Base-by-base conservation (phyloP, 163 green algal species). In the Chlamydomonas reinhardtii region DNA sequence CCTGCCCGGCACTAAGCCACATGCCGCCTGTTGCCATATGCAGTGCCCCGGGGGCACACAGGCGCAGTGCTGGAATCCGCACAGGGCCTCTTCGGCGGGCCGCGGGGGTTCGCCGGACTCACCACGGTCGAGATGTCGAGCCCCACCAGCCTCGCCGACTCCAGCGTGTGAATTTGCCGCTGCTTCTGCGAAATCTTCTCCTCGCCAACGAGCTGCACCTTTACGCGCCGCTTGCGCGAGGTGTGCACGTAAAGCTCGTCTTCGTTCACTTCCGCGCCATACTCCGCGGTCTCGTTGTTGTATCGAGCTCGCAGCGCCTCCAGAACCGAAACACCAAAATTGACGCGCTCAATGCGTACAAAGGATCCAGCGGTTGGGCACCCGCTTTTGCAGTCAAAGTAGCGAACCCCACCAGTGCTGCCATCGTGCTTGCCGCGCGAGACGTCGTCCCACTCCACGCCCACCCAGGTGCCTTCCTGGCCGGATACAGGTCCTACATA, bases 371-470 rank as follows among this genome's bases (percentile, higher is more conserved):
- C 83, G 2, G 74, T 90, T 5, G 80, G 56, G 24, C 66, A 74
- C 19, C 62, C 72, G 0, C 61, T 74, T 2, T 22, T 76, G 74
- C 91, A 96, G 0, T 73, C 25, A 75, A 99, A 99, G 76, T 99
- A 99, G 20, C 89, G 76, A 2, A 87, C 77, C 6, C 96, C 96
- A 12, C 83, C 91, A 25, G 92, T 87, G 27, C 62, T 83, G 20
- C 97, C 97, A 89, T 98, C 93, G 82, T 99, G 96, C 90, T 98
- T 99, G 34, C 97, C 96, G 2, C 95, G 85, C 34, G 68, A 85
- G 14, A 80, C 72, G 69, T 99, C 95, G 86, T 99, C 97, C 94
- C 96, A 99, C 79, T 99, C 97, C 32, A 99, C 83, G 27, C 97
- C 97, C 0, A 96, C 90, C 97, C 97, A 99, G 0, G 61, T 66